These are phyloP conservation scores for Coccomyxa sp. DNA, from an alignment of 139 green algal species.

Conservation along the genomic window DNA sequence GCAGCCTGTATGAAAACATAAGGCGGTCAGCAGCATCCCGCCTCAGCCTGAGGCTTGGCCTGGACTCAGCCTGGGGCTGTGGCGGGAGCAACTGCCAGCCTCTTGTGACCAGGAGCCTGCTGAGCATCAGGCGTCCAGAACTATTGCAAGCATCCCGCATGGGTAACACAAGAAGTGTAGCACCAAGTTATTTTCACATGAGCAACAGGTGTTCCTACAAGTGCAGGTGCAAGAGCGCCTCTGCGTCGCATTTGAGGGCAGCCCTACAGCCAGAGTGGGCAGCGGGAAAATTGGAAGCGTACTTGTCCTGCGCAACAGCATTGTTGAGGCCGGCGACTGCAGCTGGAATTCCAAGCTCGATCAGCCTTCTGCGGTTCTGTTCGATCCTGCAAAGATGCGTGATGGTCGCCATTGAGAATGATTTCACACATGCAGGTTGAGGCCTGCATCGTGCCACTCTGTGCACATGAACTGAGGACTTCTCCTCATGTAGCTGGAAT, in stretches of 20 bases:
- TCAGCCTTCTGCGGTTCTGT: not conserved
- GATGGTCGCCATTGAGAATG: not conserved
- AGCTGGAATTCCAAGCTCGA: not conserved
- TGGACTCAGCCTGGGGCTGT: too few species aligned
- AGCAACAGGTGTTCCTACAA: not conserved
- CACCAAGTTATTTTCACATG: too few species aligned
- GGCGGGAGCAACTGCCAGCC: too few species aligned
- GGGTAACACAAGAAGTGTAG: too few species aligned
- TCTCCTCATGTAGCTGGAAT: not conserved
- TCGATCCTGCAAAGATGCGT: not conserved
- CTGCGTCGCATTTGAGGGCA: not conserved
- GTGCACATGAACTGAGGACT: not conserved
- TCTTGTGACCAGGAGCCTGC: too few species aligned
- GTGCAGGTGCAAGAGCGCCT: not conserved
- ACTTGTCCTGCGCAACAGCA: not conserved
- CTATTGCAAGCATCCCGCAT: too few species aligned
- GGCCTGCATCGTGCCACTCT: not conserved
- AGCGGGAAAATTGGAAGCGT: too few species aligned
- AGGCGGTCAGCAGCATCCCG: not conserved
- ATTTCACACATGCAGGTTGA: not conserved
- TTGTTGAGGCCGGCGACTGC: not conserved
- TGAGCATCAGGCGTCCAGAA: too few species aligned
- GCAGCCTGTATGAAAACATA: not conserved
- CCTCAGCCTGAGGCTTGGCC: not conserved
- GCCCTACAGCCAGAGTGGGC: too few species aligned